Evolutionary conservation across 1,284 basidiomycete genomes (phyloP).

Genomic region (Sanghuangporus weigelae): DNA sequence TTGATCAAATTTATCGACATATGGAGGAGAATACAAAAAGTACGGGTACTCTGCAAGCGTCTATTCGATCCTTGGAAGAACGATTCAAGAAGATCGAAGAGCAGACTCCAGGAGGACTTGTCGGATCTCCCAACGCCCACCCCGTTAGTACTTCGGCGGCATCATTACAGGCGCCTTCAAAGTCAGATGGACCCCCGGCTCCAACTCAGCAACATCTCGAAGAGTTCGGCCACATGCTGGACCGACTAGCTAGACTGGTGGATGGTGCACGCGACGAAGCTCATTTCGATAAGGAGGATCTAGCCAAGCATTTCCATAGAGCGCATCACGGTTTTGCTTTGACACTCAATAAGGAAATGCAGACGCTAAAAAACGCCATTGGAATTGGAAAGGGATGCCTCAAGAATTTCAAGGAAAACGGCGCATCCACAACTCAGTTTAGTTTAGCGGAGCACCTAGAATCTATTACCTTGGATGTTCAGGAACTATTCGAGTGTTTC

Average conservation of each 20-base stretch:
- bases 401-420: background rate
- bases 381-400: background rate
- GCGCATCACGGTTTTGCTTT: background rate
- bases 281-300: background rate
- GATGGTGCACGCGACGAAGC: conserved; percentile 2
- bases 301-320: background rate
- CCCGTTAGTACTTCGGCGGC: background rate
- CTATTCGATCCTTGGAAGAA: background rate
- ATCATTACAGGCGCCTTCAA: background rate
- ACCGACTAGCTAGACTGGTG: background rate
- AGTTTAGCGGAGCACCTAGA: background rate
- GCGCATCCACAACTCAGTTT: background rate
- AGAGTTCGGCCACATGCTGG: background rate
- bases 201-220: background rate
- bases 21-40: background rate
- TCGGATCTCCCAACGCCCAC: background rate
- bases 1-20: background rate
- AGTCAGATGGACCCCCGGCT: background rate
- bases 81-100: background rate
- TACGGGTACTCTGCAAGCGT: background rate
- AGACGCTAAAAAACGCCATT: background rate
- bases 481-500: background rate
- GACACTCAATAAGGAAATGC: background rate
- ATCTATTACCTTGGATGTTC: background rate
- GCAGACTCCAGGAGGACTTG: background rate